Percentiles rank a stretch among this genome's conserved stretches.
phyloP scores from a whole-genome alignment of 768 basidiomycete genomes.

The Tricholoma saponaceum region DNA sequence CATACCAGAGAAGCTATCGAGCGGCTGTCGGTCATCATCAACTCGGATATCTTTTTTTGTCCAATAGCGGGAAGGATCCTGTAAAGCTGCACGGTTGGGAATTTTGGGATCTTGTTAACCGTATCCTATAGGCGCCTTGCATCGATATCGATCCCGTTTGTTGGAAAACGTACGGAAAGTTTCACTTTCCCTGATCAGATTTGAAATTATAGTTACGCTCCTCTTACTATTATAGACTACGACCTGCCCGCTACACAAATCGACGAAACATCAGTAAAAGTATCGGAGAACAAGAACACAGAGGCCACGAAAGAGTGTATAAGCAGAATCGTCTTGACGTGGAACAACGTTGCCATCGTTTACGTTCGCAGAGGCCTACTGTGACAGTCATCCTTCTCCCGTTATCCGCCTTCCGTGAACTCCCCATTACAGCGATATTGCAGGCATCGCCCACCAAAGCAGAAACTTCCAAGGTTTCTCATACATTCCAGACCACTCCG shows the following conservation, averaged over 20 bases:
- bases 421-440: conserved; percentile 41
- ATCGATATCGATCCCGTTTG: conserved; percentile 30
- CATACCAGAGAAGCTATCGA: no score
- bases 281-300: conserved; percentile 19
- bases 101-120: conserved; percentile 34
- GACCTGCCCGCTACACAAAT: conserved; percentile 20
- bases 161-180: conserved; percentile 32
- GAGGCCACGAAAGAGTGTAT: conserved; percentile 16
- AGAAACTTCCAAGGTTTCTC: conserved; percentile 8
- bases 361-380: conserved; percentile 30
- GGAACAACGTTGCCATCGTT: conserved; percentile 38
- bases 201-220: not conserved
- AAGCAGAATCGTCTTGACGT: conserved; percentile 30
- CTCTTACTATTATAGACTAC: conserved; percentile 30
- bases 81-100: conserved; percentile 41
- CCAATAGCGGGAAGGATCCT: conserved; percentile 29
- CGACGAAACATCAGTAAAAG: conserved; percentile 19
- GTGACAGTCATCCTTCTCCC: conserved; percentile 40
- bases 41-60: not conserved
- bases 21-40: no score
- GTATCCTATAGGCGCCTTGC: conserved; percentile 35
- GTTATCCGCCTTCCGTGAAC: conserved; percentile 42
- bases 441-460: conserved; percentile 21
- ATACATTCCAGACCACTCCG: conserved; percentile 22
- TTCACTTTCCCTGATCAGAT: not conserved